Percentiles rank a stretch among this genome's conserved stretches.
Conservation (phyloP, 352 stramenopile genomes). For the Phytophthora multivora region DNA sequence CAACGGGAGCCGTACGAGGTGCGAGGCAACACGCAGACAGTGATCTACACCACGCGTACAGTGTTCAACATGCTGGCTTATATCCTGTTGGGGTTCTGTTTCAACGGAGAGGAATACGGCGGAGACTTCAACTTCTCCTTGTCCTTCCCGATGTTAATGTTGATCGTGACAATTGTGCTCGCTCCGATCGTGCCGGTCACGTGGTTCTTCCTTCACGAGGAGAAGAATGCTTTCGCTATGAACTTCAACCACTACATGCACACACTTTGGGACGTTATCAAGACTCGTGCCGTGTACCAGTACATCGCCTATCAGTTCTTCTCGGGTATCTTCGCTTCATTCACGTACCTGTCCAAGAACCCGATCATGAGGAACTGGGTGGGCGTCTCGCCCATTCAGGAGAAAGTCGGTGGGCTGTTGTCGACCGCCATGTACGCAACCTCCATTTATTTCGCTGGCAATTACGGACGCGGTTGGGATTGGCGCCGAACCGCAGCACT, state of each 20-base stretch:
- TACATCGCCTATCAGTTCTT: constrained; percentile 50
- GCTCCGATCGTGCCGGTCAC: constrained; percentile 42
- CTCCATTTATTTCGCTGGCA: constrained; percentile 56
- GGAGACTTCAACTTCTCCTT: constrained; percentile 50
- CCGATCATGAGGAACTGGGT: constrained; percentile 55
- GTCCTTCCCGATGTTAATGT: constrained; percentile 49
- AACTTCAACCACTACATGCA: constrained; percentile 48
- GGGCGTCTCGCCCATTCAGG: constrained; percentile 38
- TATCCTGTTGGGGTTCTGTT: constrained; percentile 45
- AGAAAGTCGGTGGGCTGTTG: constrained; percentile 46
- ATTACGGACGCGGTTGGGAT: constrained; percentile 59
- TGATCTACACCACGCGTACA: constrained; percentile 55
- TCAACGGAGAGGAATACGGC: constrained; percentile 56
- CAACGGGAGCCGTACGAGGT: constrained; percentile 50
- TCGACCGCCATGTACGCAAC: constrained; percentile 39
- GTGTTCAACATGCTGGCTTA: constrained; percentile 45
- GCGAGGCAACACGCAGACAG: constrained; percentile 49
- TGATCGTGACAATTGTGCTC: constrained; percentile 42
- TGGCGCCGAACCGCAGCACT: constrained; percentile 46
- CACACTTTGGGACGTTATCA: constrained; percentile 50
- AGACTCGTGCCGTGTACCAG: constrained; percentile 56
- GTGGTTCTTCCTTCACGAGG: constrained; percentile 52
- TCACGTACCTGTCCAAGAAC: constrained; percentile 47
- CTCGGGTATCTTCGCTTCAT: constrained; percentile 41
- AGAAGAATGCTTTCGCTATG: constrained; percentile 35